phyloP scores from a whole-genome alignment of 768 basidiomycete genomes.

The Termitomyces sp. region DNA sequence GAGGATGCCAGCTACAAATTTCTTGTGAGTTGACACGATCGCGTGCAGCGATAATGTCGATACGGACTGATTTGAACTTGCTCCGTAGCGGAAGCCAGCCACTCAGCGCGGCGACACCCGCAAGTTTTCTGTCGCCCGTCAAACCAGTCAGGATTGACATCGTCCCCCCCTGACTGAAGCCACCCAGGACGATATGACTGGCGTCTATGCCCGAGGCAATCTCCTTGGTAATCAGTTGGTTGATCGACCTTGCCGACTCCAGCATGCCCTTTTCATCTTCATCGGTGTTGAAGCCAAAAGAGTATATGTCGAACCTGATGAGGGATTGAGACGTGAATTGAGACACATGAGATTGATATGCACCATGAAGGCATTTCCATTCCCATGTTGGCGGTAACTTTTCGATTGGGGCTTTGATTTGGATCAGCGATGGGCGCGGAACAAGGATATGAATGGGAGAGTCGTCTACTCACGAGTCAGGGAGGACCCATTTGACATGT shows the following conservation, averaged over 20 bases:
- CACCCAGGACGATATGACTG: slow-evolving; percentile 77
- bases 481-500: slow-evolving; percentile 89
- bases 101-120: slow-evolving; percentile 70
- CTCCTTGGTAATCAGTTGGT: slow-evolving; percentile 71
- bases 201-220: slow-evolving; percentile 67
- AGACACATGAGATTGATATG: slow-evolving; percentile 14
- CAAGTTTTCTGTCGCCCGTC: slow-evolving; percentile 64
- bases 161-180: slow-evolving; percentile 85
- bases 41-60: neutral
- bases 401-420: slow-evolving; percentile 44
- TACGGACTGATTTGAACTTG: slow-evolving; percentile 63
- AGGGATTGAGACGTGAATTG: slow-evolving; percentile 6
- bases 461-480: slow-evolving; percentile 60
- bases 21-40: slow-evolving; percentile 6
- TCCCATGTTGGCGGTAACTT: slow-evolving; percentile 75
- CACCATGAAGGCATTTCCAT: slow-evolving; percentile 79
- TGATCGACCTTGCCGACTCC: slow-evolving; percentile 56
- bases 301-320: slow-evolving; percentile 74
- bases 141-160: slow-evolving; percentile 78
- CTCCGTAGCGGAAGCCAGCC: slow-evolving; percentile 73
- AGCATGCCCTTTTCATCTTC: slow-evolving; percentile 85
- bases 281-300: slow-evolving; percentile 54
- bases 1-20: slow-evolving; percentile 54
- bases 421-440: slow-evolving; percentile 5
- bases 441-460: slow-evolving; percentile 1